Evolutionary conservation across 257 asterid genomes (phyloP).

Genomic region (Datura wrightii): DNA sequence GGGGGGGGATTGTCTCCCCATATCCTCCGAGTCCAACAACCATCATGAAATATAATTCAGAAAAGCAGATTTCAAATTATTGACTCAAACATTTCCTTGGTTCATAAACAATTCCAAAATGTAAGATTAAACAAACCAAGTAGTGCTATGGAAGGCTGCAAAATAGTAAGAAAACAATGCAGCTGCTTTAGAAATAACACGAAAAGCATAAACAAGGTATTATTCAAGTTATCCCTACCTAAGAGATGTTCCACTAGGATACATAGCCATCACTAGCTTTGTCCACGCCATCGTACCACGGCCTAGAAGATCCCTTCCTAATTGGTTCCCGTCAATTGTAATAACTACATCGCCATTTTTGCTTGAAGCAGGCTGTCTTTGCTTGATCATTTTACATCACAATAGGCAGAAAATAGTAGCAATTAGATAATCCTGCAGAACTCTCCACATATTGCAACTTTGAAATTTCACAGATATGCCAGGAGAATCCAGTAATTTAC

Average conservation of each 20-base stretch:
- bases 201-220: not conserved
- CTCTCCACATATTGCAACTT: not conserved
- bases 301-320: constrained; percentile 56
- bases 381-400: constrained; percentile 76
- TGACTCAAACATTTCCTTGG: not conserved
- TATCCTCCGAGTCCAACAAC: constrained; percentile 13
- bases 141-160: not conserved
- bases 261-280: constrained; percentile 88
- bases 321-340: constrained; percentile 55
- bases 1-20: not conserved
- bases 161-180: constrained; percentile 3
- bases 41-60: not conserved
- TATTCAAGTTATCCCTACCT: constrained; percentile 49
- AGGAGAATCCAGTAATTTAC: constrained; percentile 24
- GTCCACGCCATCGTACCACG: constrained; percentile 81
- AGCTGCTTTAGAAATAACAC: not conserved
- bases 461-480: constrained; percentile 14
- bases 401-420: constrained; percentile 41
- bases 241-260: constrained; percentile 70
- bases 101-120: not conserved
- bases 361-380: constrained; percentile 99
- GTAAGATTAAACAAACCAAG: constrained; percentile 1
- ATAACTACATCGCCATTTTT: constrained; percentile 73
- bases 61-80: not conserved
- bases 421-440: constrained; percentile 46